Evolutionary conservation across 2,329 filamentous ascomycete species (phyloP).

Genomic region (Rhynchosporium agropyri): DNA sequence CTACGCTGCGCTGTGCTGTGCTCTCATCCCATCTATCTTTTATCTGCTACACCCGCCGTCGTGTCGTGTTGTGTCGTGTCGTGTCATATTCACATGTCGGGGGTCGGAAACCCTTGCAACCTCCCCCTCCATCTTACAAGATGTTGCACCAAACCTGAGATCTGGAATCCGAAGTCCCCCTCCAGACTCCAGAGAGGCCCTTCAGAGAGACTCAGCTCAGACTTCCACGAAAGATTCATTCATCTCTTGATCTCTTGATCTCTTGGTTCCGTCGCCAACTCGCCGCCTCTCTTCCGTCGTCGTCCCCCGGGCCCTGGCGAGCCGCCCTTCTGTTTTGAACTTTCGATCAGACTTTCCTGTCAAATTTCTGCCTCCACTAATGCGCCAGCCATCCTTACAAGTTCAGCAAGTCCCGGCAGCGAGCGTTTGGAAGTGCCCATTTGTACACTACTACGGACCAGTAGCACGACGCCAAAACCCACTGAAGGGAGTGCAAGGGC

Average conservation of each 20-base stretch:
- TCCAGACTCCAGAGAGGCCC: no score
- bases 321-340: no score
- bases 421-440: background rate
- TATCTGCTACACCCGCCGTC: slow-evolving; percentile 16
- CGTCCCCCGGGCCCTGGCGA: background rate
- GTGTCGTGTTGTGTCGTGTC: background rate
- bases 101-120: background rate
- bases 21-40: slow-evolving; percentile 2
- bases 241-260: no score
- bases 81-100: background rate
- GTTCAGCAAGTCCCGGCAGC: slow-evolving; percentile 31
- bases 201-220: no score
- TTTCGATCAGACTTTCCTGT: slow-evolving; percentile 4
- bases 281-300: slow-evolving; percentile 21
- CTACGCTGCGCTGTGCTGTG: background rate
- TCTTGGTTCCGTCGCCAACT: slow-evolving; percentile 15
- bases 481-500: slow-evolving; percentile 9
- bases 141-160: background rate
- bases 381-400: slow-evolving; percentile 20
- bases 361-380: slow-evolving; percentile 27
- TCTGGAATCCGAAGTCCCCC: background rate
- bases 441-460: no score
- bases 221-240: no score
- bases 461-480: slow-evolving; percentile 16
- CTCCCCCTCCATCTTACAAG: background rate